Base-by-base conservation (phyloP, 1,139 yeast species). In the Blastobotrys buckinghamii region DNA sequence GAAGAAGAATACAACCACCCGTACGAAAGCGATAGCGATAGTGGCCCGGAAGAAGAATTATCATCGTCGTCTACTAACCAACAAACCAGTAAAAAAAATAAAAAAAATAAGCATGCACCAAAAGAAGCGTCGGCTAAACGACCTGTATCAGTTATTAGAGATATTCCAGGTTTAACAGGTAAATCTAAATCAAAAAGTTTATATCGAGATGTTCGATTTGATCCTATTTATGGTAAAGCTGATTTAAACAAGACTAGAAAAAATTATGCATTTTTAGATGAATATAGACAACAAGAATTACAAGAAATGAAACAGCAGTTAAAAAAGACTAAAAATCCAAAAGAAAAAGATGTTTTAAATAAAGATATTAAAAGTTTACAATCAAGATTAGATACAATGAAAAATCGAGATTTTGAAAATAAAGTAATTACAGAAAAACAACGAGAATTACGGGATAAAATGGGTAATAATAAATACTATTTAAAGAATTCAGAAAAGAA, bases 221-320 rank as follows among this genome's bases (percentile, higher is more conserved):
- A 90, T 66, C 78, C 94, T 0, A 89, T 96, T 0, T 79, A 81
- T 55, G 97, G 97, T 50, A 84, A 81, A 59, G 86, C 95, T 0
- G 92, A 89, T 61, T 68, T 79, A 50, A 70, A 72, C 32, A 74
- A 74, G 51, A 77, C 72, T 10, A 74, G 97, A 49, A 78, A 80
- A 59, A 82, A 90, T 61, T 92, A 92, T 69, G 78, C 81, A 39
- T 92, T 92, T 60, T 69, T 92, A 53, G 95, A 90, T 66, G 90
- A 85, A 40, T 90, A 90, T 64, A 75, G 97, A 60, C 75, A 82
- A 55, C 67, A 73, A 15, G 98, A 92, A 63, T 74, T 89, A 42
- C 58, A 70, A 5, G 79, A 82, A 43, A 74, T 90, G 74, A 74
- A 78, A 50, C 59, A 65, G 26, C 66, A 82, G 49, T 67, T 87